A percentile compares a stretch with the other conserved stretches of the same genome.
Evolutionary conservation across 2,329 filamentous ascomycete genomes (phyloP).

Genomic region (Claviceps cyperi): DNA sequence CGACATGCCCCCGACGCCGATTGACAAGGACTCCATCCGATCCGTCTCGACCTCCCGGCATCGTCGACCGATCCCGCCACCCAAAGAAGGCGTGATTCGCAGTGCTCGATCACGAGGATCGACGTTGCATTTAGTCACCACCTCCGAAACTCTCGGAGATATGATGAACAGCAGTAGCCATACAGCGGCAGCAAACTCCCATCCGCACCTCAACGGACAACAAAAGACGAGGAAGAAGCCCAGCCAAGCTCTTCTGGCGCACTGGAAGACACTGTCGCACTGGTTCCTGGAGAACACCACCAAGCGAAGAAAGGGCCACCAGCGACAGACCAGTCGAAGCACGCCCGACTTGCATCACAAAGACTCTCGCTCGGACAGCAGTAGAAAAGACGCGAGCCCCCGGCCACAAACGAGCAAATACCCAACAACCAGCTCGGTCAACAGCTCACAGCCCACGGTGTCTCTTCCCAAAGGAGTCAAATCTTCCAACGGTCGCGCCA

Average conservation of each 20-base stretch:
- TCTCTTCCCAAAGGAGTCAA: slow-evolving; percentile 35
- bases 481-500: slow-evolving; percentile 31
- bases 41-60: slow-evolving; percentile 66
- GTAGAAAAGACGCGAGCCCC: slow-evolving; percentile 38
- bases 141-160: slow-evolving; percentile 32
- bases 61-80: slow-evolving; percentile 63
- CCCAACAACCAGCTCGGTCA: slow-evolving; percentile 23
- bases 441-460: slow-evolving; percentile 23
- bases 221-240: slow-evolving; percentile 41
- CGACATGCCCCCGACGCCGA: slow-evolving; percentile 50
- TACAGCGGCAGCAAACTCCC: slow-evolving; percentile 6
- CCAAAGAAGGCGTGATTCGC: slow-evolving; percentile 61
- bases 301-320: slow-evolving; percentile 32
- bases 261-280: slow-evolving; percentile 51
- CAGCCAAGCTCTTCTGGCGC: slow-evolving; percentile 42
- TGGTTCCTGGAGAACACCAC: slow-evolving; percentile 48
- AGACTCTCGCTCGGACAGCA: slow-evolving; percentile 24
- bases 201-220: slow-evolving; percentile 12
- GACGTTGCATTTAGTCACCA: slow-evolving; percentile 72
- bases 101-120: slow-evolving; percentile 65
- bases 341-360: slow-evolving; percentile 44
- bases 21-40: slow-evolving; percentile 66
- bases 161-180: slow-evolving; percentile 9
- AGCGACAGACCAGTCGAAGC: slow-evolving; percentile 39
- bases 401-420: slow-evolving; percentile 48